Conservation (phyloP, 1,139 yeast genomes). For the Kodamaea sp. region DNA sequence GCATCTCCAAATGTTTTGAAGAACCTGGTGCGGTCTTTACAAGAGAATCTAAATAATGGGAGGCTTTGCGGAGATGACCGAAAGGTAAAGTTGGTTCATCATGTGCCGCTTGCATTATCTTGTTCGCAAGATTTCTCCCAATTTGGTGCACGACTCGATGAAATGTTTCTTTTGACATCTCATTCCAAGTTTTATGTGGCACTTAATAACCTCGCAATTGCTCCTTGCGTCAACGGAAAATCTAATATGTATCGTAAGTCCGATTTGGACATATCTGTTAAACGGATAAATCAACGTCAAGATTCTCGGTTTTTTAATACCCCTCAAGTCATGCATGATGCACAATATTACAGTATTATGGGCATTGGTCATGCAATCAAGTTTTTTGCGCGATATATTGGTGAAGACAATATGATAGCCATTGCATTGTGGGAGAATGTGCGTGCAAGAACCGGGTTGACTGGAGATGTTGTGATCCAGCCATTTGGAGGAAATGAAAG, state of each 20-base stretch:
- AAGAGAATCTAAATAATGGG: conserved; percentile 47
- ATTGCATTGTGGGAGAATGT: conserved; percentile 77
- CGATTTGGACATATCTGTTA: conserved; percentile 64
- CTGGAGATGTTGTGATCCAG: conserved; percentile 76
- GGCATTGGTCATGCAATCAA: conserved; percentile 56
- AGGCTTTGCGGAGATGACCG: conserved; percentile 18
- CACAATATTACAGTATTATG: conserved; percentile 23
- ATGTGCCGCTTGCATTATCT: conserved; percentile 61
- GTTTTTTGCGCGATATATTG: conserved; percentile 76
- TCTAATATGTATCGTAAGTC: conserved; percentile 74
- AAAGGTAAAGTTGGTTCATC: conserved; percentile 72
- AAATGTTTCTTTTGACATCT: conserved; percentile 78
- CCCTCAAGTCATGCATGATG: conserved; percentile 28
- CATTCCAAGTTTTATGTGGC: conserved; percentile 83
- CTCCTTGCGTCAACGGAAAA: conserved; percentile 94
- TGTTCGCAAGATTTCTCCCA: conserved; percentile 12
- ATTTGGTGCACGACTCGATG: conserved; percentile 75
- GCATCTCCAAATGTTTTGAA: conserved; percentile 60
- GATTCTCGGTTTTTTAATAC: conserved; percentile 32
- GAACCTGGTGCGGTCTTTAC: conserved; percentile 61
- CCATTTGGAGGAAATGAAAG: conserved; percentile 54
- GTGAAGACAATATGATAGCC: conserved; percentile 92
- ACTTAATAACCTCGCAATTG: conserved; percentile 69
- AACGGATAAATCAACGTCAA: conserved; percentile 6
- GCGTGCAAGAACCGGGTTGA: conserved; percentile 68